A percentile compares a stretch with the other conserved stretches of the same genome.
Conservation (phyloP, 139 green algal genomes). For the Chlamydomonas asymmetrica region DNA sequence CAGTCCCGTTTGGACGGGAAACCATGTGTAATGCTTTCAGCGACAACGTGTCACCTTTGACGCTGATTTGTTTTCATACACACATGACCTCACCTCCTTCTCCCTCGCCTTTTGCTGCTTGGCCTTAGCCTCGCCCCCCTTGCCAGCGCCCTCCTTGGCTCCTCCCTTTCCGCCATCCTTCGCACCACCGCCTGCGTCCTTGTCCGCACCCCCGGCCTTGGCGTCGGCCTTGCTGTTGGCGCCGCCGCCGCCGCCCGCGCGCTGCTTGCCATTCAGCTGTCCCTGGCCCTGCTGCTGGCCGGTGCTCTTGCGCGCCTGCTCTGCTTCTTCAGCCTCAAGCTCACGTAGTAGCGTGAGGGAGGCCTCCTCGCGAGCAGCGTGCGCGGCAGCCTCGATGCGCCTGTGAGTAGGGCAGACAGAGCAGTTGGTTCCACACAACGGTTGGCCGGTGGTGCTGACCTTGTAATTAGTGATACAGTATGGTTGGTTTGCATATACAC, state of each 20-base stretch:
- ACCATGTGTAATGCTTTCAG: background rate
- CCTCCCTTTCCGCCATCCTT: slow-evolving; percentile 3
- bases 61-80: background rate
- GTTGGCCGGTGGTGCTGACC: background rate
- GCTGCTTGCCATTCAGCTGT: too few relatives aligned
- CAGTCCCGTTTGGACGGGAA: too few relatives aligned
- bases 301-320: slow-evolving; percentile 19
- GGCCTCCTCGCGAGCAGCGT: slow-evolving; percentile 51
- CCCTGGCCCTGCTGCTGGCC: too few relatives aligned
- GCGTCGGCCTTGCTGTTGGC: background rate
- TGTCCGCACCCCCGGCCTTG: background rate
- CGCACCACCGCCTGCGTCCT: background rate
- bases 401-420: background rate
- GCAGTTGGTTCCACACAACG: background rate
- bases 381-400: slow-evolving; percentile 54
- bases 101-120: slow-evolving; percentile 30
- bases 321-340: slow-evolving; percentile 55
- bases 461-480: background rate
- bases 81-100: background rate
- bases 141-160: slow-evolving; percentile 40
- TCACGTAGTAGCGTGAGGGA: slow-evolving; percentile 66
- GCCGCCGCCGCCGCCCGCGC: background rate
- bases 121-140: slow-evolving; percentile 30
- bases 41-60: background rate
- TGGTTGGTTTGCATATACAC: background rate